Base-by-base conservation (phyloP, 352 stramenopile species). In the Hyphochytrium catenoides region DNA sequence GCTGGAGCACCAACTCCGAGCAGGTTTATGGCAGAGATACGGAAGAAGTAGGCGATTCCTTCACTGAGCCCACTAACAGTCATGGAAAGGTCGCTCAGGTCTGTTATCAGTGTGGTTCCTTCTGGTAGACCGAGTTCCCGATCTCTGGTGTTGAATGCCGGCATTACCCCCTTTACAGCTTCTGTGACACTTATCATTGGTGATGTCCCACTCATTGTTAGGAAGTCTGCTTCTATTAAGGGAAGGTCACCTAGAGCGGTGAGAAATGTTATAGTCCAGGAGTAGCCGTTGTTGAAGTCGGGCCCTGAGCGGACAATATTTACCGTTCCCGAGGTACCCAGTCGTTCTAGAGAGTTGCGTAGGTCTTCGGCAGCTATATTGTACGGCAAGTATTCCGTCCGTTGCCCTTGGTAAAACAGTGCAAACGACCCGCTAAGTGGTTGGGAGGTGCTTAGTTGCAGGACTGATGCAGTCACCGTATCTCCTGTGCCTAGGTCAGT, bases 11-110 rank as follows among this genome's bases (percentile, higher is more conserved):
- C n/a, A n/a, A n/a, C n/a, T 6, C 85, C 85, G 12, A 82, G 52
- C 7, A 62, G 52, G 41, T 95, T 95, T 16, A 82, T 74, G 17
- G 84, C 84, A 4, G 66, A 76, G 14, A 95, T 82, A 11, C 78
- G 64, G 36, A 95, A 78, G 48, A 89, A 95, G 43, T 94, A 95
- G 7, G 75, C 60, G 4, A 95, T 74, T 20, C 90, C 90, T 34
- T 93, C 69, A 26, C 93, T 74, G 1, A 96, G 57, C 8, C 74
- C 57, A 19, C 61, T 54, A 3, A 90, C 71, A 0, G 57, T 71
- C 31, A 83, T 50, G 1, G 58, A 54, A n/a, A 92, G 49, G 31
- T 81, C 55, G 27, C 62, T 75, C 16, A 91, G 41, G 40, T 94
- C 76, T 0, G 74, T 86, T 11, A 95, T 33, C 3, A 90, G 50